These are phyloP conservation scores for Corymbia maculata DNA, from an alignment of 345 rosid species.

Conservation along the genomic window DNA sequence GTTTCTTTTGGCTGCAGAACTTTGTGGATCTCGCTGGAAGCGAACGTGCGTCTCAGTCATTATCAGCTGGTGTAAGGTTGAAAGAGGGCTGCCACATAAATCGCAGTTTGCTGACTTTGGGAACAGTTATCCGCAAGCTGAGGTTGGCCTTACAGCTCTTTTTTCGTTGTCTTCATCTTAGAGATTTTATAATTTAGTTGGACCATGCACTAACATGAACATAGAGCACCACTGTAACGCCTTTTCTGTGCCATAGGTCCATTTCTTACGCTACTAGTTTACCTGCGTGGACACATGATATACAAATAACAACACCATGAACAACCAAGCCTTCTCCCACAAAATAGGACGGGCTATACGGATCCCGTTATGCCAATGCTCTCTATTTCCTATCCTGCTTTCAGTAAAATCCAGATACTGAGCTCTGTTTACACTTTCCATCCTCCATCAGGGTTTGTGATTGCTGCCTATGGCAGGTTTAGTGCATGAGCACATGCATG, in stretches of 20 bases:
- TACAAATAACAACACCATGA: neutral
- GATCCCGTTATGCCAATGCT: accelerated
- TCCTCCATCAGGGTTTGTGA: neutral
- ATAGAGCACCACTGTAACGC: neutral
- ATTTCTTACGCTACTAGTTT: neutral
- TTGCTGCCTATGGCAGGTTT: neutral
- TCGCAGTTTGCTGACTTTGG: conserved; percentile 83
- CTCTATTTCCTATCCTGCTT: neutral
- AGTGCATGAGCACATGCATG: neutral
- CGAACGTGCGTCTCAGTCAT: conserved; percentile 92
- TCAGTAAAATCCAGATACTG: neutral
- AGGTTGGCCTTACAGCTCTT: conserved; percentile 35
- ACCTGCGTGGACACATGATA: neutral
- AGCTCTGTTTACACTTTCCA: neutral
- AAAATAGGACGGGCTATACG: neutral
- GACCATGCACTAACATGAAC: neutral
- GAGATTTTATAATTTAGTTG: neutral
- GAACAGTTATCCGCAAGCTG: conserved; percentile 91
- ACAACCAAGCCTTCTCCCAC: neutral
- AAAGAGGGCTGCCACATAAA: conserved; percentile 97
- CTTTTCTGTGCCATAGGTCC: neutral
- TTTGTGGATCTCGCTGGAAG: conserved; percentile 96
- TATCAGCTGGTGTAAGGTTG: conserved; percentile 80
- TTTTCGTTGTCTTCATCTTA: neutral
- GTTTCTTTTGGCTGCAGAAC: conserved; percentile 36